Base-by-base conservation (phyloP, 768 basidiomycete genomes). In the Crucibulum laeve region DNA sequence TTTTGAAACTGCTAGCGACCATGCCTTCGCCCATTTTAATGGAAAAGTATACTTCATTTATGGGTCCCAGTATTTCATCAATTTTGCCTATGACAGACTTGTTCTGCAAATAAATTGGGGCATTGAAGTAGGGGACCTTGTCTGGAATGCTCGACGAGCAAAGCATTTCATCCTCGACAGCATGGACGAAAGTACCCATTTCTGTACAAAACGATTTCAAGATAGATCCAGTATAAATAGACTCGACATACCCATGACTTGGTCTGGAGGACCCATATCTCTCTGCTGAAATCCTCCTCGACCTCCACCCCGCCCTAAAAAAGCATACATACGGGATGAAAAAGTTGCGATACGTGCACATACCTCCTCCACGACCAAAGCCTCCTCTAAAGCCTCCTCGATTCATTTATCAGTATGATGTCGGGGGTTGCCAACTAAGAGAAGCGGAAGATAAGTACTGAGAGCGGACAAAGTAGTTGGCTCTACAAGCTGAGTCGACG, bases 111-210 rank as follows among this genome's bases (percentile, higher is more conserved):
- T 95, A 98, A 60, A 98, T 92, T 38, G 95, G 94, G 0, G 95
- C 94, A 63, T 99, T 99, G 79, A 99, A 99, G 66, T 93, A 95
- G 0, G 96, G 96, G 21, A 99, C 92, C 71, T 90, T 95, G 66
- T 94, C 84, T 2, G 84, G 67, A 59, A 91, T 76, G 15, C 80
- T 65, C 3, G 93, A 91, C 5, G 83, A 74, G 63, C 96, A 99
- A 40, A 99, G 76, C 95, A 99, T 98, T 62, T 99, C 94, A 47
- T 91, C 91, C 68, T 99, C 95, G 30, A 98, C 95, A 11, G 94
- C 87, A 61, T 98, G 96, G 24, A 92, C 60, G 61, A 98, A 96
- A 1, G 84, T 70, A 44, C 94, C 93, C 70, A 95, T 84, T 70
- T 96, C 94, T 96, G 54, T n/a, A n/a, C 21, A n/a, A 19, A 46